These are phyloP conservation scores for Phytophthora kernoviae DNA, from an alignment of 352 stramenopile genomes.

Conservation along the genomic window DNA sequence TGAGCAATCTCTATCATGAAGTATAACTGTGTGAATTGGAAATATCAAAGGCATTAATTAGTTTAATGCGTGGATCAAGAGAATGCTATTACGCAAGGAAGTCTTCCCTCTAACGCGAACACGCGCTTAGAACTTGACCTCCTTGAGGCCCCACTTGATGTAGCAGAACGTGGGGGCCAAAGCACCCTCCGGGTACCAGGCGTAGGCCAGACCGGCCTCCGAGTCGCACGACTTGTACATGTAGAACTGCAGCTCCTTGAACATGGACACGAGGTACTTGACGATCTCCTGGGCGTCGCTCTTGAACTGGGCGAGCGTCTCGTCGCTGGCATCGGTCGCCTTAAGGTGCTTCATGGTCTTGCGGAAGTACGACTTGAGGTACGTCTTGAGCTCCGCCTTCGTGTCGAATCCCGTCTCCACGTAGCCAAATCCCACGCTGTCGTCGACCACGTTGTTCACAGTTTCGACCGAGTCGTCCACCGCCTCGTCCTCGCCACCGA, in stretches of 20 bases:
- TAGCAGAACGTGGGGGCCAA: constrained; percentile 60
- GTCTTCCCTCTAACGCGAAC: constrained; percentile 19
- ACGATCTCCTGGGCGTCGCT: constrained; percentile 67
- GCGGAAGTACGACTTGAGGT: constrained; percentile 75
- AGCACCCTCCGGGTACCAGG: constrained; percentile 67
- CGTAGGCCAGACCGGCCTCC: constrained; percentile 64
- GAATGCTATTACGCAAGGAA: constrained; percentile 1
- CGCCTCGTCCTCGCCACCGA: constrained; percentile 46
- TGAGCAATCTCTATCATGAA: background rate
- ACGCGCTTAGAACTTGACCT: constrained; percentile 70
- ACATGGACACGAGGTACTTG: constrained; percentile 67
- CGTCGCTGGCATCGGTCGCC: constrained; percentile 45
- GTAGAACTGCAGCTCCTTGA: constrained; percentile 74
- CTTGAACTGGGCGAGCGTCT: constrained; percentile 57
- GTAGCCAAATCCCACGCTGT: constrained; percentile 62
- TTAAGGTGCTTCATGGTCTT: constrained; percentile 76
- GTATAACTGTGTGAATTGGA: background rate
- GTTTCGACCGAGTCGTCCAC: constrained; percentile 66
- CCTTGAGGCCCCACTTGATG: constrained; percentile 77
- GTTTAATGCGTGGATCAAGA: constrained; percentile 43
- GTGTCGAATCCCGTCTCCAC: constrained; percentile 67
- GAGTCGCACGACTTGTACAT: constrained; percentile 73
- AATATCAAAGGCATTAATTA: constrained; percentile 45
- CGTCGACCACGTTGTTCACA: constrained; percentile 70
- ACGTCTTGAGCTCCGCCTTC: constrained; percentile 70